Base-by-base conservation (phyloP, 1,284 basidiomycete genomes). In the Microbotryomycetes sp. region DNA sequence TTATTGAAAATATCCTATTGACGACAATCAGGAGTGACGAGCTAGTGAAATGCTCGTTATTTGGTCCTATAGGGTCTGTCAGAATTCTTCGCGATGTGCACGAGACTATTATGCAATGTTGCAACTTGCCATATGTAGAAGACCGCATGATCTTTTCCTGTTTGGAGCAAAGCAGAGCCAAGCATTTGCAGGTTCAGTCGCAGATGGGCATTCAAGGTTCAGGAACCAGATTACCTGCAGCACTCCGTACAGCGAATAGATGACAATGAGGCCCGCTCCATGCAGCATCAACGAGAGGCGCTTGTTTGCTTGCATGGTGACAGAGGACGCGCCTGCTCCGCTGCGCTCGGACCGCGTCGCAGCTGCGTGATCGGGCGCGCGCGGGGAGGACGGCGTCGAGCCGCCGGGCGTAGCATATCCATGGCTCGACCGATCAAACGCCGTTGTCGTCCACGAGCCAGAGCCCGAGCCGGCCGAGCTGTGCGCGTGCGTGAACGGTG, bases 91-190 rank as follows among this genome's bases (percentile, higher is more conserved):
- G 45, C 15, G 21, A 23, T 6, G 9, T 5, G 13, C 9, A 31
- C 7, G 27, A 28, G 3, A n/a, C 16, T 9, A 4, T 16, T 29
- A 21, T 13, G 15, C 11, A 23, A 29, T 52, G 52, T 23, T 4
- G 11, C 26, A 15, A 52, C 67, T 55, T 26, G 68, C 69, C 69
- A 28, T 72, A 72, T 9, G 62, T 64, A 46, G 53, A 55, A n/a
- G 56, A 62, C 54, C 65, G 64, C 68, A 72, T 67, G 59, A 72
- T 70, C 66, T 68, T 68, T 56, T 71, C 68, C 45, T 70, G 68
- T 26, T n/a, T n/a, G 59, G 13, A 27, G 15, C 45, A 26, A 26
- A 52, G 23, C 53, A 23, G 1, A n/a, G 21, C 1, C 16, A n/a
- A 18, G 46, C 46, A 13, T 21, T 4, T 48, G 21, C 15, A n/a